Base-by-base conservation (phyloP, 2,329 filamentous ascomycete species). In the Ambrosiella cleistominuta region DNA sequence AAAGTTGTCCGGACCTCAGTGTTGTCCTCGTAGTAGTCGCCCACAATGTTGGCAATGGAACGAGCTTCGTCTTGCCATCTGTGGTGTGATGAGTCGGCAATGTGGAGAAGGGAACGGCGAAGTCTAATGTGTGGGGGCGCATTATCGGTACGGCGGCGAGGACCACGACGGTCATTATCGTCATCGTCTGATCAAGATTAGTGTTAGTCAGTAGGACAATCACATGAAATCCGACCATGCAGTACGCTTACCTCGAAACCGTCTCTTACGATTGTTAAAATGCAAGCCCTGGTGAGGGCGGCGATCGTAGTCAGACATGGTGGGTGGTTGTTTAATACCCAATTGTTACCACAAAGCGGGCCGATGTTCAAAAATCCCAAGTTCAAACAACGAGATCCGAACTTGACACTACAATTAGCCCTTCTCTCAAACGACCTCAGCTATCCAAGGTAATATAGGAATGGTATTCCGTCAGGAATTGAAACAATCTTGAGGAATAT, bases 21-120 rank as follows among this genome's bases (percentile, higher is more conserved):
- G 64, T 84, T 81, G 66, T 94, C 86, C n/a, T 94, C 89, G 67
- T 85, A 86, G 69, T 94, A 85, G 50, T 95, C 88, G 38, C 83
- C 78, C 13, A 95, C 80, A 54, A 84, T 79, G 65, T 83, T 86
- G 38, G 86, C 87, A 65, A 94, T 84, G 55, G 77, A 76, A 59
- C 79, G 75, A 42, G 88, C 81, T 67, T 93, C 87, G 64, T 94
- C 87, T 66, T 89, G 82, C 68, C 85, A 86, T 65, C 81, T 79
- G 64, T 85, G 82, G 65, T 89, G 74, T 59, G 86, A 83, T 65
- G 86, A 88, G 71, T 95, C 89, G 62, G 88, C 88, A 64, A 95
- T 82, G 59, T 80, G 77, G 56, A 94, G 75, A 54, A 95, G 77
- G 70, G 91, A 86, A 66, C 84, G 85, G 64, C 88, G 83, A 62